Conservation (phyloP, 176 grass and related monocot species). For the Carex kokanica region DNA sequence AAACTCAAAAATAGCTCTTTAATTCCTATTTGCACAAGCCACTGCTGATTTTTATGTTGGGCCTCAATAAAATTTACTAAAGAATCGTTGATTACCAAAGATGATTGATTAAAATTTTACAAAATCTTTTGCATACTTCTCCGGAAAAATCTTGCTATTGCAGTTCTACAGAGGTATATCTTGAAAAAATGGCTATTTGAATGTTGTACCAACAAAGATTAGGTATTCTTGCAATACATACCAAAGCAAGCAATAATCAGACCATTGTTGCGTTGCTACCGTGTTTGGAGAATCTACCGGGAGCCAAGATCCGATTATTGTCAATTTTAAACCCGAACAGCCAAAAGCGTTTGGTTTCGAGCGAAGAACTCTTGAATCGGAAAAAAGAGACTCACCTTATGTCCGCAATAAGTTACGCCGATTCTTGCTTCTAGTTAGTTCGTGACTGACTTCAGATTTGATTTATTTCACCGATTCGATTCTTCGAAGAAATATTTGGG, state of each 20-base stretch:
- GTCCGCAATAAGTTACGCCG: background rate
- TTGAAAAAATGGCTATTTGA: background rate
- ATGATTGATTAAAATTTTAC: too few species aligned
- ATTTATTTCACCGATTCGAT: background rate
- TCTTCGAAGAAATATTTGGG: background rate
- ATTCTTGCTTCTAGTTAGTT: slow-evolving; percentile 3
- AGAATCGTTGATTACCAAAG: too few species aligned
- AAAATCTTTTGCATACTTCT: too few species aligned
- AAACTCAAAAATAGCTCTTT: background rate
- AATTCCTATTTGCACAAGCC: background rate
- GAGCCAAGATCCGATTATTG: background rate
- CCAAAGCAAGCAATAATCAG: background rate
- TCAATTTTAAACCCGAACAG: too few species aligned
- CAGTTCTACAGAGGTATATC: background rate
- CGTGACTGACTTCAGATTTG: background rate
- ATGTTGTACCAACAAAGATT: background rate
- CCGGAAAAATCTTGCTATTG: too few species aligned
- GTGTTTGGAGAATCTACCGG: background rate
- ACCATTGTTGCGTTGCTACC: too few species aligned
- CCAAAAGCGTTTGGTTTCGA: background rate
- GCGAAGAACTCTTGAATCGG: background rate
- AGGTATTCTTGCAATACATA: background rate
- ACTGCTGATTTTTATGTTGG: background rate
- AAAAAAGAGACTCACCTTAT: background rate
- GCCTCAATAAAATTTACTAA: background rate